Evolutionary conservation across 495 filamentous ascomycete species (phyloP).

Genomic region (Platismatia glauca): DNA sequence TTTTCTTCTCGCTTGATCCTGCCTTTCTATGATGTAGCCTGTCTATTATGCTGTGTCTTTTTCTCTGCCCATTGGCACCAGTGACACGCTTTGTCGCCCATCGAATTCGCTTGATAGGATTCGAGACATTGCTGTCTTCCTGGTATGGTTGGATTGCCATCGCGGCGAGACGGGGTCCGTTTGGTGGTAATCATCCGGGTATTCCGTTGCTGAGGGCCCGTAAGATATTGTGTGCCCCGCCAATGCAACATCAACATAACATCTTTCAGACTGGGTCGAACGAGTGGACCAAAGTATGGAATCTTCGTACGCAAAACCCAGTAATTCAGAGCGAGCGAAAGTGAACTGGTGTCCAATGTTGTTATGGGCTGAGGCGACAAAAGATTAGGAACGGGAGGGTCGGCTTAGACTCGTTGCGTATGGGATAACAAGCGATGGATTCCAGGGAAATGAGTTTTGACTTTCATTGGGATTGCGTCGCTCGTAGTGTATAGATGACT

Average conservation of each 20-base stretch:
- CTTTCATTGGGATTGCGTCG: background rate
- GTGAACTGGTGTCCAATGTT: background rate
- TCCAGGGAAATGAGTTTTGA: background rate
- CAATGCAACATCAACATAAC: background rate
- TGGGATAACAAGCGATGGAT: background rate
- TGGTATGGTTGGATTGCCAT: slow-evolving; percentile 35
- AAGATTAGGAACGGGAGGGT: background rate
- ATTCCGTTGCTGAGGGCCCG: background rate
- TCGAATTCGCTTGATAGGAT: slow-evolving; percentile 64
- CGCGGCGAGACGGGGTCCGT: slow-evolving; percentile 11
- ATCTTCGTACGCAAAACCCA: background rate
- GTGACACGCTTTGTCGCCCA: slow-evolving; percentile 87
- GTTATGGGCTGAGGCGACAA: background rate
- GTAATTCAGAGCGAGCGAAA: background rate
- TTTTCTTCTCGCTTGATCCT: slow-evolving; percentile 61
- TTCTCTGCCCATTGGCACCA: slow-evolving; percentile 61
- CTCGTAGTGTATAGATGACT: background rate
- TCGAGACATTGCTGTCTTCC: slow-evolving; percentile 44
- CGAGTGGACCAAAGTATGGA: background rate
- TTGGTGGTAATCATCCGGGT: slow-evolving; percentile 13
- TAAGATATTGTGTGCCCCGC: background rate
- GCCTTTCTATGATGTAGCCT: slow-evolving; percentile 57
- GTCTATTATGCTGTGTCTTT: slow-evolving; percentile 77
- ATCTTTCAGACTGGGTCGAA: background rate
- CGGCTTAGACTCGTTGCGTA: slow-evolving; percentile 2